Evolutionary conservation across 2,329 filamentous ascomycete genomes (phyloP).

Genomic region (Cordyceps farinosa): DNA sequence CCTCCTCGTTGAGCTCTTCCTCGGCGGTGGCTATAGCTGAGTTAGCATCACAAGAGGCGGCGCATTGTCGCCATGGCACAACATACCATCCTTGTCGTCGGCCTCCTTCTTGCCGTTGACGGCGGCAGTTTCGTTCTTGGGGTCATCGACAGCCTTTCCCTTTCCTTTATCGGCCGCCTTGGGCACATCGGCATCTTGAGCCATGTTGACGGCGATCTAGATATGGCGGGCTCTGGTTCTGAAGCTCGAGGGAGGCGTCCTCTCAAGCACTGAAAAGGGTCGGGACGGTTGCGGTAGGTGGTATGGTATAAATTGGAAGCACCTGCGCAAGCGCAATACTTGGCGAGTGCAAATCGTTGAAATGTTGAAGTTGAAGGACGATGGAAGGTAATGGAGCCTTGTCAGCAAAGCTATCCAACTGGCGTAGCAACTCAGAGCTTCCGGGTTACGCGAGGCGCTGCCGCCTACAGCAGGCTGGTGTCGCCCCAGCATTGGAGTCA

Average conservation of each 20-base stretch:
- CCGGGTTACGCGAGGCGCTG: conserved; percentile 45
- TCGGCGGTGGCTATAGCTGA: conserved; percentile 34
- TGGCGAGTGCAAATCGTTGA: background rate
- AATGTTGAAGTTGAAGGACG: conserved; percentile 19
- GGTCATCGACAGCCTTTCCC: conserved; percentile 76
- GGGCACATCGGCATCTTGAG: conserved; percentile 85
- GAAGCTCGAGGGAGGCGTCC: conserved; percentile 3
- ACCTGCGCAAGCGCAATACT: background rate
- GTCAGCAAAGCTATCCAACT: conserved; percentile 35
- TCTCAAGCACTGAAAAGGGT: conserved; percentile 4
- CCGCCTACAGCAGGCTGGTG: conserved; percentile 34
- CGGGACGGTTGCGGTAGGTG: conserved; percentile 1
- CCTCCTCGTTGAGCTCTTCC: conserved; percentile 96
- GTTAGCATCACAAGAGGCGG: conserved; percentile 22
- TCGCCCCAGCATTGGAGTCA: conserved; percentile 30
- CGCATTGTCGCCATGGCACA: conserved; percentile 16
- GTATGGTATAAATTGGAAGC: background rate
- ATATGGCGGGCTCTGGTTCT: conserved; percentile 21
- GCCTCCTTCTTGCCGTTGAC: conserved; percentile 76
- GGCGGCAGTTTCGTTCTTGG: conserved; percentile 65
- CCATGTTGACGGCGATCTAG: conserved; percentile 60
- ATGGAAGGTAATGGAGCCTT: conserved; percentile 38
- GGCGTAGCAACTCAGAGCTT: conserved; percentile 30
- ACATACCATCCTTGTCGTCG: conserved; percentile 52
- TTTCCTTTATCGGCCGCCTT: conserved; percentile 92